Percentiles rank a stretch among this genome's conserved stretches.
These are phyloP conservation scores for Neurospora sp. DNA, from an alignment of 495 filamentous ascomycete species.

Conservation along the genomic window DNA sequence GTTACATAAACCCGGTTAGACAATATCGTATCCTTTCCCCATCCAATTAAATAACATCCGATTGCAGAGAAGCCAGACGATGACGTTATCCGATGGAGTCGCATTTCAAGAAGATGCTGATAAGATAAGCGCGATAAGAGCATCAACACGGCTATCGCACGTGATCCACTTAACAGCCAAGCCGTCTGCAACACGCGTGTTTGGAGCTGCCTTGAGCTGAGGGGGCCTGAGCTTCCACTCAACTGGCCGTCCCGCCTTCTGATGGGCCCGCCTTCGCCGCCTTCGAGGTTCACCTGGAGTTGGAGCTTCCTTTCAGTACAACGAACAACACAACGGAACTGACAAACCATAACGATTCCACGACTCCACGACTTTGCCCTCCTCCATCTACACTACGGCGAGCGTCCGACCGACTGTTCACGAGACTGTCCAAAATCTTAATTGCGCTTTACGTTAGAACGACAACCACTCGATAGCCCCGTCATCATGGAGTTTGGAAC, in stretches of 20 bases:
- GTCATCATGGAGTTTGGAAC: slow-evolving; percentile 47
- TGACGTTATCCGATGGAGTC: not conserved
- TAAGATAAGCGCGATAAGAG: slow-evolving; percentile 7
- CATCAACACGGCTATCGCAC: slow-evolving; percentile 5
- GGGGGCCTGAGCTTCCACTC: slow-evolving; percentile 18
- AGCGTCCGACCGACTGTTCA: not conserved
- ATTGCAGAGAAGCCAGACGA: not conserved
- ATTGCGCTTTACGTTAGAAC: not conserved
- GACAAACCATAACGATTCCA: not conserved
- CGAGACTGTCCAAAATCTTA: not conserved
- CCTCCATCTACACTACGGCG: not conserved
- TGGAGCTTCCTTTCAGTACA: slow-evolving; percentile 1
- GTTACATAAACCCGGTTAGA: not conserved
- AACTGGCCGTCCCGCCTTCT: not conserved
- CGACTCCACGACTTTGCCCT: not conserved
- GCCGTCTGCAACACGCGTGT: slow-evolving; percentile 23
- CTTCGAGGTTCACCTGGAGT: not conserved
- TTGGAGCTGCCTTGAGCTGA: slow-evolving; percentile 41
- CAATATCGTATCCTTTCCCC: not conserved
- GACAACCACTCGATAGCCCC: slow-evolving; percentile 2
- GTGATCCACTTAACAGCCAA: slow-evolving; percentile 12
- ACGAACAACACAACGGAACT: not conserved
- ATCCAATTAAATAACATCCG: not conserved
- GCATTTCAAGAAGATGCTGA: not conserved
- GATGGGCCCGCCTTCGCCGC: not conserved